phyloP scores from a whole-genome alignment of 129 eudicot genomes.

The Gnaphalium uliginosum region DNA sequence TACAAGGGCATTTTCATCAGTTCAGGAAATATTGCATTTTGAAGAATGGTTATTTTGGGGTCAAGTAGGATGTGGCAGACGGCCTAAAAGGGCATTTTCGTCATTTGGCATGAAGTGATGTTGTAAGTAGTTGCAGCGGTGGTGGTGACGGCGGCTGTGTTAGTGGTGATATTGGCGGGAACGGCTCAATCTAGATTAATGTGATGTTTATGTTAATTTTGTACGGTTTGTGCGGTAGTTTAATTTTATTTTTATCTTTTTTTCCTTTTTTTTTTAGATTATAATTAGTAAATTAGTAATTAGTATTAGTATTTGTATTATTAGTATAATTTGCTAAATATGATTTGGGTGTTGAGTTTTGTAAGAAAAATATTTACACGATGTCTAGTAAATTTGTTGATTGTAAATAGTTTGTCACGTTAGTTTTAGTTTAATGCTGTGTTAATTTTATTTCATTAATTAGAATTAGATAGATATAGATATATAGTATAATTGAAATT shows the following conservation, averaged over 20 bases:
- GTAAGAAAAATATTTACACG: neutral
- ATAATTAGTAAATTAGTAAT: too few relatives aligned
- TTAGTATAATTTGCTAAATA: too few relatives aligned
- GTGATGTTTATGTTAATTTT: slow-evolving; percentile 23
- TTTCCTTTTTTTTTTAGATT: too few relatives aligned
- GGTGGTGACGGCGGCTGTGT: neutral
- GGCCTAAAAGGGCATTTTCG: neutral
- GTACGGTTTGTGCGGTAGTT: slow-evolving; percentile 14
- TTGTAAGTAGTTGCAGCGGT: neutral
- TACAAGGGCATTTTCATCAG: slow-evolving; percentile 32
- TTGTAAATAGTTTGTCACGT: neutral
- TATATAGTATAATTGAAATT: too few relatives aligned
- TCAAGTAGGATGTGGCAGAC: neutral
- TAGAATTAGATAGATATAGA: too few relatives aligned
- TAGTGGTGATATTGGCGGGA: slow-evolving; percentile 43
- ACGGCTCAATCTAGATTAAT: slow-evolving; percentile 46
- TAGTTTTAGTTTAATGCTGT: too few relatives aligned
- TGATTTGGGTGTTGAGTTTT: too few relatives aligned
- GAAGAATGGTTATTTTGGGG: neutral
- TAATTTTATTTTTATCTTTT: too few relatives aligned
- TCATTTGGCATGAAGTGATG: neutral
- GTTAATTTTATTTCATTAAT: too few relatives aligned
- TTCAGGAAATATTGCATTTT: neutral
- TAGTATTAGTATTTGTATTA: too few relatives aligned
- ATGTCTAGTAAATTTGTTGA: neutral